phyloP scores from a whole-genome alignment of 2,329 filamentous ascomycete genomes.

The Periconia digitata region DNA sequence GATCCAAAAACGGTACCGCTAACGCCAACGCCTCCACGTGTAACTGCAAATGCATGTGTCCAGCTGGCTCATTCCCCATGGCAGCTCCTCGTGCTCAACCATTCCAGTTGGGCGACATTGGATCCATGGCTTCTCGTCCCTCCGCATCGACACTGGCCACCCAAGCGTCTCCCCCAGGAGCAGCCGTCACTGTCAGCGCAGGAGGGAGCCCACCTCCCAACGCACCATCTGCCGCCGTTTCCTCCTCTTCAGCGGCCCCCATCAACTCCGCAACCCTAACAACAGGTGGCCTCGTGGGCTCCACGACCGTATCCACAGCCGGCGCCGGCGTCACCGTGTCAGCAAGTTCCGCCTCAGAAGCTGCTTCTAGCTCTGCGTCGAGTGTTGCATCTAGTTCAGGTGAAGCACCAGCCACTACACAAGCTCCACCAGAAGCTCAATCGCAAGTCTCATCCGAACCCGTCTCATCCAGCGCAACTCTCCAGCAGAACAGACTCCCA shows the following conservation, averaged over 20 bases:
- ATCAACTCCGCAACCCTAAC: slow-evolving; percentile 28
- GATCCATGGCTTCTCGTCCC: slow-evolving; percentile 14
- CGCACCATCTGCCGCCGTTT: slow-evolving; percentile 10
- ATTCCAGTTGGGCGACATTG: slow-evolving; percentile 25
- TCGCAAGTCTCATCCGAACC: slow-evolving; percentile 22
- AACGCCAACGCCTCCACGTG: slow-evolving; percentile 19
- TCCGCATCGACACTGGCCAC: slow-evolving; percentile 26
- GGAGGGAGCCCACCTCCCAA: slow-evolving; percentile 17
- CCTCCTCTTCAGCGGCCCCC: slow-evolving; percentile 11
- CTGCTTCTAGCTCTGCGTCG: not conserved
- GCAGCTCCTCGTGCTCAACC: slow-evolving; percentile 24
- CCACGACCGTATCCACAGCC: slow-evolving; percentile 19
- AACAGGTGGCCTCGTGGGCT: slow-evolving; percentile 15
- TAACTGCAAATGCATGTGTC: slow-evolving; percentile 34
- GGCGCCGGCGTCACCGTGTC: slow-evolving; percentile 19
- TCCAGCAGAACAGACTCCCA: slow-evolving; percentile 24
- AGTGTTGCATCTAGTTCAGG: slow-evolving; percentile 7
- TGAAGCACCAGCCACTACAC: slow-evolving; percentile 2
- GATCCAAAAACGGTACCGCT: not conserved
- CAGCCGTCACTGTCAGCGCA: slow-evolving; percentile 21
- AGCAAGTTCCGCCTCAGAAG: slow-evolving; percentile 13
- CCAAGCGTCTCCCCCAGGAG: slow-evolving; percentile 13
- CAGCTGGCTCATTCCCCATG: slow-evolving; percentile 35
- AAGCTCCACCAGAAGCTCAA: slow-evolving; percentile 14
- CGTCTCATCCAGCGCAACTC: slow-evolving; percentile 12